Evolutionary conservation across 306 rosid species (phyloP).

Genomic region (Trifolium dubium): DNA sequence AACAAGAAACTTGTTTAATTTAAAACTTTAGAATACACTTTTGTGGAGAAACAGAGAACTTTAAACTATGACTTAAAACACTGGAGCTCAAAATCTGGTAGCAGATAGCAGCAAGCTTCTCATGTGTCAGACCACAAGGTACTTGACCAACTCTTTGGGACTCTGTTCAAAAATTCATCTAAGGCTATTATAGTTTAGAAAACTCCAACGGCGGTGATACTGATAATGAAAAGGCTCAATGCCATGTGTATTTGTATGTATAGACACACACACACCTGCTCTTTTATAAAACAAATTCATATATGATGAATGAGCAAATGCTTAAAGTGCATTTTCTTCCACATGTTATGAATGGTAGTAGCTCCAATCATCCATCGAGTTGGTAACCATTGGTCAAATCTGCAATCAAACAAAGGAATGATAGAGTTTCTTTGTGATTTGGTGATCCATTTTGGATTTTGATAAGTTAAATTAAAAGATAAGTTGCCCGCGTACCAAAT

Average conservation of each 20-base stretch:
- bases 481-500: not conserved
- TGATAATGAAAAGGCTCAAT: not conserved
- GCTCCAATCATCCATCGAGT: not conserved
- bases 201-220: too few relatives aligned
- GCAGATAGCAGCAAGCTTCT: too few relatives aligned
- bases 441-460: not conserved
- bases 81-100: too few relatives aligned
- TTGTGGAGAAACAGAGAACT: too few relatives aligned
- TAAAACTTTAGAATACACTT: too few relatives aligned
- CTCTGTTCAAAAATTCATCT: too few relatives aligned
- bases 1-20: too few relatives aligned
- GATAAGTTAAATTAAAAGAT: not conserved
- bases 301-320: conserved; percentile 1
- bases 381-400: not conserved
- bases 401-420: not conserved
- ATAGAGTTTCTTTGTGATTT: not conserved
- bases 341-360: not conserved
- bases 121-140: too few relatives aligned
- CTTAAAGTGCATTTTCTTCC: not conserved
- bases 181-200: too few relatives aligned
- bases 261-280: not conserved
- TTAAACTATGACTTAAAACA: too few relatives aligned
- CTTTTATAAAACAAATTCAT: not conserved
- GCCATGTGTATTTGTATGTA: not conserved
- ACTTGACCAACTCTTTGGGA: too few relatives aligned